Base-by-base conservation (phyloP, 176 grass and related monocot genomes). In the Melocanna baccifera region DNA sequence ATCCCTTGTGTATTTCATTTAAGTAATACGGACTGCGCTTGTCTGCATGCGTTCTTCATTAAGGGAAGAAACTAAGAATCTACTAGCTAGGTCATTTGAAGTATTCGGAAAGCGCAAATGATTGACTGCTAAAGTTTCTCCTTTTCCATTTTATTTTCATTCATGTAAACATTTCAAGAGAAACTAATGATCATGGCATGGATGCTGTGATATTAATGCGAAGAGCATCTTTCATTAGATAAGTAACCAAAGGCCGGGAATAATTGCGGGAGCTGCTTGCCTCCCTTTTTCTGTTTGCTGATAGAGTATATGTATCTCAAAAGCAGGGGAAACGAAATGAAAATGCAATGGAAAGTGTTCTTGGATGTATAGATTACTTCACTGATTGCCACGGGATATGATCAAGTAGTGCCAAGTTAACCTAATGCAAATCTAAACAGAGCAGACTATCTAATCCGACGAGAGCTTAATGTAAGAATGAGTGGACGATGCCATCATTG, bases 401-500 rank as follows among this genome's bases (percentile, higher is more conserved):
- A 86, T 83, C 83, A 47, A 78, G 77, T 56, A 83, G 32, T 72
- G 68, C 15, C 68, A 62, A 65, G 56, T 73, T 74, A 83, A 46
- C n/a, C 77, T 40, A 64, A 55, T 76, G 46, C 26, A 56, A 73
- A 79, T 73, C 36, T 61, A 68, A 81, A 41, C 73, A 73, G 84
- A 65, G 20, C 84, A 72, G 25, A 48, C 79, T 28, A 83, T 79
- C 84, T 78, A 90, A 86, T 86, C 73, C 59, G 47, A 66, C 19
- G 56, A 65, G 72, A 50, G 58, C 66, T 78, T 71, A 46, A 39
- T 74, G 73, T 66, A 51, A 74, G 74, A 41, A 83, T 83, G 67
- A 68, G 67, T 79, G 79, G 76, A 66, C 73, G 84, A 68, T 25
- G 47, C 73, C 73, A 87, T 90, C 88, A 90, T 83, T 90, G 48